Percentiles rank a stretch among this genome's conserved stretches.
Conservation (phyloP, 805 yeast genomes). For the Metschnikowia lachancei region DNA sequence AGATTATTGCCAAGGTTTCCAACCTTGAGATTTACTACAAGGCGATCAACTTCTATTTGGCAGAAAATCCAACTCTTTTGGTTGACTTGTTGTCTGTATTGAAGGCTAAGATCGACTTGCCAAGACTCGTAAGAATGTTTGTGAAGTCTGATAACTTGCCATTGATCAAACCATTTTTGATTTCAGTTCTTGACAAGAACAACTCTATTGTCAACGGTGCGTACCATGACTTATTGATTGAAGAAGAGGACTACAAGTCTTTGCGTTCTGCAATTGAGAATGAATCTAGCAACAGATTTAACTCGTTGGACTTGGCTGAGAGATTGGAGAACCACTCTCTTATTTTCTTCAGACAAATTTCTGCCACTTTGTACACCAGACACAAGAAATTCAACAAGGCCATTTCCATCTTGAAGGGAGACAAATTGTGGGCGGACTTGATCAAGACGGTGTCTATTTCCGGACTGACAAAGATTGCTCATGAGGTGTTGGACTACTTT, state of each 20-base stretch:
- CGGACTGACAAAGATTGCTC: conserved; percentile 74
- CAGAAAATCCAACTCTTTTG: conserved; percentile 86
- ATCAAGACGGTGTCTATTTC: conserved; percentile 89
- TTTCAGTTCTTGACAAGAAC: conserved; percentile 87
- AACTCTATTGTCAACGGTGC: conserved; percentile 90
- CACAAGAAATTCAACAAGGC: conserved; percentile 93
- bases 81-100: conserved; percentile 82
- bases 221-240: conserved; percentile 90
- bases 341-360: conserved; percentile 92
- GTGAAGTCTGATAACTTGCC: conserved; percentile 95
- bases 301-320: conserved; percentile 86
- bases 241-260: conserved; percentile 93
- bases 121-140: conserved; percentile 92
- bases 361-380: conserved; percentile 90
- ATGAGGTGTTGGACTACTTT: conserved; percentile 84
- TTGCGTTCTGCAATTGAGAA: conserved; percentile 79
- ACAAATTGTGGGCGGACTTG: conserved; percentile 92
- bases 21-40: conserved; percentile 96
- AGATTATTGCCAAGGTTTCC: conserved; percentile 89
- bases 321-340: conserved; percentile 89
- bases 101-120: conserved; percentile 86
- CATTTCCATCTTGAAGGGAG: conserved; percentile 81
- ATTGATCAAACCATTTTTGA: conserved; percentile 89
- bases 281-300: conserved; percentile 80
- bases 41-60: conserved; percentile 91